Conservation (phyloP, 2,329 filamentous ascomycete species). For the Kalaharituber pfeilii region DNA sequence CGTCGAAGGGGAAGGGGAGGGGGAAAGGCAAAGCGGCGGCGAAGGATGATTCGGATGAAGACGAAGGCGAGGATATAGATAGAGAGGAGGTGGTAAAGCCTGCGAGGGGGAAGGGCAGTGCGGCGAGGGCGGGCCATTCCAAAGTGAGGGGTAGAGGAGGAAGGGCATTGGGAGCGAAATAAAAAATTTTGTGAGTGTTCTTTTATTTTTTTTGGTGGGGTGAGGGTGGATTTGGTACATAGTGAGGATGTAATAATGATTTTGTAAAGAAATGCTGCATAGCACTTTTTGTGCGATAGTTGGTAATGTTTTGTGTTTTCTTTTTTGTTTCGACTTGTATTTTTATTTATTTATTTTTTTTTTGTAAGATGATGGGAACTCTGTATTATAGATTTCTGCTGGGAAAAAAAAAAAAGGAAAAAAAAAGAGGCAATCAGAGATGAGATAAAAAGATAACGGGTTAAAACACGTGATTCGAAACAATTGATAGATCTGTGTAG, state of each 20-base stretch:
- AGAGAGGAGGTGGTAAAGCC: neutral
- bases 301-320: too few relatives aligned
- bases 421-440: neutral
- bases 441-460: neutral
- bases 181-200: too few relatives aligned
- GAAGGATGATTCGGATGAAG: neutral
- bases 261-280: too few relatives aligned
- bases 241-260: too few relatives aligned
- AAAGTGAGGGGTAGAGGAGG: neutral
- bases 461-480: neutral
- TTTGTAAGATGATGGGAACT: neutral
- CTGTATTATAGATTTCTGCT: neutral
- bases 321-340: too few relatives aligned
- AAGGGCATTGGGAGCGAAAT: neutral
- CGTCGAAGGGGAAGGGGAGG: slow-evolving; percentile 26
- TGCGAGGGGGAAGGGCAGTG: neutral
- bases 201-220: too few relatives aligned
- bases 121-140: neutral
- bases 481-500: neutral
- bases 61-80: neutral
- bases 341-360: too few relatives aligned
- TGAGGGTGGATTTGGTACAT: too few relatives aligned
- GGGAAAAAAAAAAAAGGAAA: neutral
- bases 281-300: too few relatives aligned
- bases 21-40: neutral